These are phyloP conservation scores for Pseudevernia furfuracea DNA, from an alignment of 495 filamentous ascomycete genomes.

Conservation along the genomic window DNA sequence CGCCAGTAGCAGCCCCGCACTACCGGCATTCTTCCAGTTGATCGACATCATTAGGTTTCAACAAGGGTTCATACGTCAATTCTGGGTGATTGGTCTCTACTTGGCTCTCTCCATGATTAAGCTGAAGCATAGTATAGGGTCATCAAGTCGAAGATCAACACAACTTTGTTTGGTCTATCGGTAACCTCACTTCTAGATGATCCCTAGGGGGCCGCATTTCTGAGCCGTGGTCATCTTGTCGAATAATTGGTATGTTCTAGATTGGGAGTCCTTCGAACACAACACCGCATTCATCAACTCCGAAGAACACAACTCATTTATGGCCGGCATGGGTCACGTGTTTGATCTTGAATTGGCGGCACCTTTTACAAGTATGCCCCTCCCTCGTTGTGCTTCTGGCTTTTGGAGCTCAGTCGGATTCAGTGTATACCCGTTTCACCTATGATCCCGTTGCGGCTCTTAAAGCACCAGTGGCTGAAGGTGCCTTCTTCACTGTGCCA, in stretches of 20 bases:
- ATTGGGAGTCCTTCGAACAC: not conserved
- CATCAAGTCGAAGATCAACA: constrained; percentile 1
- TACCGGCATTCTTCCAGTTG: not conserved
- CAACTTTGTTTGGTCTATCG: not conserved
- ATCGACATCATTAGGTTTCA: not conserved
- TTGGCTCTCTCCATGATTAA: not conserved
- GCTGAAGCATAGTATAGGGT: not conserved
- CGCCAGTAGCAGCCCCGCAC: not conserved
- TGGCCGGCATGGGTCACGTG: not conserved
- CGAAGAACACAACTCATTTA: not conserved
- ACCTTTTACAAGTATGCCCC: not conserved
- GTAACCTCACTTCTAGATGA: not conserved
- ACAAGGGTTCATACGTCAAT: not conserved
- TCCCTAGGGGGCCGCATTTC: not conserved
- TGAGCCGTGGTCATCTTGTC: not conserved
- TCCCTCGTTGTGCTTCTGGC: not conserved
- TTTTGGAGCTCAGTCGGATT: not conserved
- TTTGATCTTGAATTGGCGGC: not conserved
- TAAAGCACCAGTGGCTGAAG: not conserved
- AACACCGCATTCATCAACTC: not conserved
- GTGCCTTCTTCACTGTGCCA: not conserved
- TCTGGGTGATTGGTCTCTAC: not conserved
- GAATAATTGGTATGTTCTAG: not conserved
- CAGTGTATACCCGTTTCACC: not conserved
- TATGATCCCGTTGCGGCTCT: not conserved